Conservation (phyloP, 1,284 basidiomycete species). For the Phylloboletellus chloephorus region DNA sequence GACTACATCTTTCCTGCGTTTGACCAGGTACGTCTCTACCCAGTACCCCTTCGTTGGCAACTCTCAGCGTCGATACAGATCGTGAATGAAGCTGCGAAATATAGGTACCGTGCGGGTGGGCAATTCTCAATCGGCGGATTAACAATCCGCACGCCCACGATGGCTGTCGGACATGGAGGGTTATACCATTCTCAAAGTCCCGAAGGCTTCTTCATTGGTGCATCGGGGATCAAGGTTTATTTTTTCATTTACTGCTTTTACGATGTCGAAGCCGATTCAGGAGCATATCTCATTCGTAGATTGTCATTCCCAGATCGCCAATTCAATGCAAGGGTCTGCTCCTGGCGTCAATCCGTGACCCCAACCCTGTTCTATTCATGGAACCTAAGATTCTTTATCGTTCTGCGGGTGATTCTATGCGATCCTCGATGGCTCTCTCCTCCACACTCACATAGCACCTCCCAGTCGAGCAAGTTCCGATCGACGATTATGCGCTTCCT, state of each 20-base stretch:
- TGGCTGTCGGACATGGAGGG: constrained; percentile 90
- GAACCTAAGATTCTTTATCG: constrained; percentile 91
- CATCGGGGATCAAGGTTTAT: constrained; percentile 79
- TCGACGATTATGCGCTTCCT: constrained; percentile 82
- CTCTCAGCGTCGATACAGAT: constrained; percentile 45
- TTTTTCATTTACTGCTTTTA: background rate
- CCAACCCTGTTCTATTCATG: constrained; percentile 92
- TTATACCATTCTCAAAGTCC: constrained; percentile 93
- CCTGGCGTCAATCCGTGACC: constrained; percentile 81
- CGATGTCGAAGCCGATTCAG: constrained; percentile 1
- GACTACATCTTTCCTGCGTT: constrained; percentile 91
- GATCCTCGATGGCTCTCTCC: background rate
- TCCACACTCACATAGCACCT: constrained; percentile 14
- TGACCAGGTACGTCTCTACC: constrained; percentile 60
- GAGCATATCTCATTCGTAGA: constrained; percentile 36
- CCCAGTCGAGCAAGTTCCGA: constrained; percentile 85
- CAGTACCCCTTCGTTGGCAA: background rate
- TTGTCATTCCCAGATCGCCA: constrained; percentile 89
- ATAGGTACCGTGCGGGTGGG: constrained; percentile 85
- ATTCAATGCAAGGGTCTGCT: constrained; percentile 93
- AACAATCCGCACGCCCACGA: constrained; percentile 84
- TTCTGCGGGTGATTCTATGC: constrained; percentile 51
- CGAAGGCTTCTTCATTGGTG: constrained; percentile 91
- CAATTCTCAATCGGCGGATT: constrained; percentile 79
- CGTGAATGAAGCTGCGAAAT: constrained; percentile 94